Base-by-base conservation (phyloP, 192 early-diverging fungal species). In the Coemansia umbellata region DNA sequence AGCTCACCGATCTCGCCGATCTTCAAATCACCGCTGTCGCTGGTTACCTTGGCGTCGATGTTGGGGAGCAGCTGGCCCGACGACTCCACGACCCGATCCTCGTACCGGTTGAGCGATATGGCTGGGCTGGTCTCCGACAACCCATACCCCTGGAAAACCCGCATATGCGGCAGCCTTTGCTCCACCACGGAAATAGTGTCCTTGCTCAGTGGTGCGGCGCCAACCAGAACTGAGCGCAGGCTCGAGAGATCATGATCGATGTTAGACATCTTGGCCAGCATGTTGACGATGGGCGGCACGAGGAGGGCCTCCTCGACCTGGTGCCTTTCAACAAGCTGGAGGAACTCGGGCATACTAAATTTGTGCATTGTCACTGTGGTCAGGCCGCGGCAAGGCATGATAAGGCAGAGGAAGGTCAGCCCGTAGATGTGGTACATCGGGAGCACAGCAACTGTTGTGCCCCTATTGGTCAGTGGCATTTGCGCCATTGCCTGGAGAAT, bases 11-110 rank as follows among this genome's bases (percentile, higher is more conserved):
- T 53, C 32, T 88, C 63, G 33, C 79, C 78, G 0, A 22, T 19
- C 0, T 48, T 31, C 2, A 72, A 18, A 13, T 50, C 37, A 2
- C 74, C 80, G 5, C 78, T 32, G 21, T 85, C 82, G 42, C 87
- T 79, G 5, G 95, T 78, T 5, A 95, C 51, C 15, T 80, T 84
- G 22, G 83, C 85, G 26, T 86, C 66, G 50, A 85, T 75, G 50
- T 82, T 89, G 14, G 91, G 85, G 31, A 91, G 23, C 33, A 94
- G 78, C 2, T 58, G n/a, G 13, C 91, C 94, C 9, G 81, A 77
- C 5, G 88, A 83, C 2, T 81, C 77, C 45, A 60, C 14, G 9
- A 47, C 48, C 11, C 53, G 47, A 15, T 9, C 8, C 9, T 18
- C 36, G 0, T 42, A 49, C 5, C 15, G 9, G 28, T 66, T 60